Evolutionary conservation across 768 basidiomycete genomes (phyloP).

Genomic region (Tulasnella sp.): DNA sequence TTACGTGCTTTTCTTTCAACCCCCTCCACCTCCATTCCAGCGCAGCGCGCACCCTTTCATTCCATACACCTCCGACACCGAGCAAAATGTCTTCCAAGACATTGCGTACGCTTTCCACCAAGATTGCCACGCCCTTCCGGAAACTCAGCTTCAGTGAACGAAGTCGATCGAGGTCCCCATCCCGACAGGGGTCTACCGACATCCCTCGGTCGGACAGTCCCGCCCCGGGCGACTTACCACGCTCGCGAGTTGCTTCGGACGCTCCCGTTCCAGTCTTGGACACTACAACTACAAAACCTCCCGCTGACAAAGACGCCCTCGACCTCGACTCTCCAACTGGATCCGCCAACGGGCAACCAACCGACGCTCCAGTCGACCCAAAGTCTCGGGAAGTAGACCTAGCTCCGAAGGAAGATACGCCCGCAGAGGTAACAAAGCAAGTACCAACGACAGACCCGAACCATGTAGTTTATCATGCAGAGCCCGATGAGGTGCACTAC

Average conservation of each 20-base stretch:
- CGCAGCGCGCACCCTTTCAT: not conserved
- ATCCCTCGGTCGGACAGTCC: conserved; percentile 2
- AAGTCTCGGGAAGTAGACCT: not conserved
- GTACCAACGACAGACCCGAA: not conserved
- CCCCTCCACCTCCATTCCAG: not conserved
- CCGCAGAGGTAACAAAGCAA: not conserved
- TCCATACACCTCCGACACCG: not conserved
- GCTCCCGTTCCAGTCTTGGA: not conserved
- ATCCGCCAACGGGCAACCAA: not conserved
- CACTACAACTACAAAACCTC: not conserved
- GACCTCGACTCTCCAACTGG: not conserved
- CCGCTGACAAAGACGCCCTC: not conserved
- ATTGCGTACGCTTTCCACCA: conserved; percentile 1
- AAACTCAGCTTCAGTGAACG: not conserved
- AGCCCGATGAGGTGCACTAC: not conserved
- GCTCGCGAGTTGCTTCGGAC: not conserved
- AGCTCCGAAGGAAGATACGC: not conserved
- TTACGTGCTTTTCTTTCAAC: not conserved
- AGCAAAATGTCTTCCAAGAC: not conserved
- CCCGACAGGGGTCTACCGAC: not conserved
- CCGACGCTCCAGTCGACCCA: not conserved
- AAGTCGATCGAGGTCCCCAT: not conserved
- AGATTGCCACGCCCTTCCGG: not conserved
- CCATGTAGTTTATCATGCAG: not conserved
- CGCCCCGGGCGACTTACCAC: not conserved